Evolutionary conservation across 352 stramenopile genomes (phyloP).

Genomic region (Pythium aphanidermatum): DNA sequence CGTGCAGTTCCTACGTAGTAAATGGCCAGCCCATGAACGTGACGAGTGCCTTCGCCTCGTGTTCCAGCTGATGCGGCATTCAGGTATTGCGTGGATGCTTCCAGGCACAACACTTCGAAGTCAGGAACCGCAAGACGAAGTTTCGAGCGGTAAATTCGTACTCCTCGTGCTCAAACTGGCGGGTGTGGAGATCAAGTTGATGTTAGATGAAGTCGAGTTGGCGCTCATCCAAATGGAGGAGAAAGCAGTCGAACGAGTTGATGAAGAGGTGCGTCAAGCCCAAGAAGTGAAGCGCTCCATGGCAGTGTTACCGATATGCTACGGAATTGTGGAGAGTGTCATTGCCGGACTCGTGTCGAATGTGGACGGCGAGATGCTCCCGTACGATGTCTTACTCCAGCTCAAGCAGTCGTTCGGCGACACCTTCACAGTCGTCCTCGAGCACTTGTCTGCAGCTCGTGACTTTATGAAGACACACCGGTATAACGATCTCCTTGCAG

Average conservation of each 20-base stretch:
- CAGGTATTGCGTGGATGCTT: constrained; percentile 56
- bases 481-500: constrained; percentile 40
- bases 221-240: constrained; percentile 68
- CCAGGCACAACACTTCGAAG: constrained; percentile 44
- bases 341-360: constrained; percentile 59
- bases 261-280: constrained; percentile 37
- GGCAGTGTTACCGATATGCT: constrained; percentile 65
- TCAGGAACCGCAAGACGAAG: constrained; percentile 40
- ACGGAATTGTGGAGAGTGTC: constrained; percentile 64
- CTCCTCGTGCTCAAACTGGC: constrained; percentile 73
- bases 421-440: constrained; percentile 62
- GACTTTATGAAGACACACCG: constrained; percentile 73
- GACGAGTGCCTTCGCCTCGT: constrained; percentile 58
- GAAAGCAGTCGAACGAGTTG: constrained; percentile 31
- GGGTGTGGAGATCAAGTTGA: constrained; percentile 82
- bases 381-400: constrained; percentile 65
- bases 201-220: constrained; percentile 78
- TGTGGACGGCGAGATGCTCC: constrained; percentile 36
- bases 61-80: constrained; percentile 54
- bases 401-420: constrained; percentile 70
- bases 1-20: constrained; percentile 54
- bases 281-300: constrained; percentile 52
- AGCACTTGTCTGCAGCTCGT: constrained; percentile 55
- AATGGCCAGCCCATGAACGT: constrained; percentile 67
- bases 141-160: constrained; percentile 65